Conservation (phyloP, 345 rosid species). For the Iberis pinnata region DNA sequence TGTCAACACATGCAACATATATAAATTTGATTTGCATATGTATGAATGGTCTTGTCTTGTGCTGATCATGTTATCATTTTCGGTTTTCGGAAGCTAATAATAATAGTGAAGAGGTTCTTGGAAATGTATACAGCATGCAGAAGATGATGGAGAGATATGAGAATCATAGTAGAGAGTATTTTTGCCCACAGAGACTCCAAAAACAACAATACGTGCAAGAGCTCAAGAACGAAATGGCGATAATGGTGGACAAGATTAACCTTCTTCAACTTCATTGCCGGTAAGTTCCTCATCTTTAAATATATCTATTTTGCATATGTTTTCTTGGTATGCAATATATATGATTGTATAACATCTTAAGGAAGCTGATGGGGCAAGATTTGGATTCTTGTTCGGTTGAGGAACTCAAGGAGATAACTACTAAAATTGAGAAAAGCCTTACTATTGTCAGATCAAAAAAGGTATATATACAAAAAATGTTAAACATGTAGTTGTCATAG, state of each 20-base stretch:
- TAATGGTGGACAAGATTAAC: conserved; percentile 45
- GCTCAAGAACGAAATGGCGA: conserved; percentile 34
- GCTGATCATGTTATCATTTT: too few species aligned
- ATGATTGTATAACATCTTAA: conserved; percentile 11
- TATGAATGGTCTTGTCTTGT: too few species aligned
- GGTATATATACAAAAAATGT: too few species aligned
- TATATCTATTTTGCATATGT: neutral
- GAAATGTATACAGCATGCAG: conserved; percentile 35
- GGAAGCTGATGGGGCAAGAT: conserved; percentile 53
- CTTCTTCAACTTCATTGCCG: conserved; percentile 37
- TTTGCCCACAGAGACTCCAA: conserved; percentile 4
- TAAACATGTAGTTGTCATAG: too few species aligned
- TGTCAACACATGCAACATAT: too few species aligned
- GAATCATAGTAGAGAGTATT: conserved; percentile 20
- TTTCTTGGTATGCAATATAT: too few species aligned
- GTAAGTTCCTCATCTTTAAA: conserved; percentile 26
- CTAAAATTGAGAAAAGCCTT: conserved; percentile 47
- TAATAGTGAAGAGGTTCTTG: neutral
- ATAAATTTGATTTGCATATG: too few species aligned
- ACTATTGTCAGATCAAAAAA: conserved; percentile 46
- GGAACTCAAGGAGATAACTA: conserved; percentile 40
- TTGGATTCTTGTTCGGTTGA: conserved; percentile 38
- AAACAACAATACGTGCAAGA: conserved; percentile 33
- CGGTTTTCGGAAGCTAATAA: too few species aligned
- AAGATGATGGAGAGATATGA: conserved; percentile 40